phyloP scores from a whole-genome alignment of 2,329 filamentous ascomycete species.

The Juglanconis oblonga region DNA sequence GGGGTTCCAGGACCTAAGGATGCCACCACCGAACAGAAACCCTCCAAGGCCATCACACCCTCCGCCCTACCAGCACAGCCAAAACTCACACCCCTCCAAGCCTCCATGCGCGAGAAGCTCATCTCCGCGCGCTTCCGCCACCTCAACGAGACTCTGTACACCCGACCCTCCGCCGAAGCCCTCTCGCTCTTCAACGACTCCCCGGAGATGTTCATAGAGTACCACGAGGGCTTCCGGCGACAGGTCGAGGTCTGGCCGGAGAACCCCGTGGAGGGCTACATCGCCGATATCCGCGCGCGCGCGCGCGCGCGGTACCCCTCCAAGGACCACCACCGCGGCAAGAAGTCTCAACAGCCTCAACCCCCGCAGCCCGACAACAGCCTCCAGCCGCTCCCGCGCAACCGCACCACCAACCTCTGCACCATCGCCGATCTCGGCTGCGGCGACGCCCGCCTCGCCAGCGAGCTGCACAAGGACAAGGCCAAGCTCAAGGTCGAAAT shows the following conservation, averaged over 20 bases:
- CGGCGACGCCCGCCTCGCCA: slow-evolving; percentile 81
- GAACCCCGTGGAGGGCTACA: slow-evolving; percentile 90
- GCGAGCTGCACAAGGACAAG: slow-evolving; percentile 60
- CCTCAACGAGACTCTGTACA: slow-evolving; percentile 95
- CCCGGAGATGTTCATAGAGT: slow-evolving; percentile 92
- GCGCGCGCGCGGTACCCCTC: slow-evolving; percentile 47
- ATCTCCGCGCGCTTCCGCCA: slow-evolving; percentile 94
- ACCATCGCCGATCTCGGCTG: slow-evolving; percentile 90
- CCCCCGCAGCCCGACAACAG: slow-evolving; percentile 27
- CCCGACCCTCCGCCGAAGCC: slow-evolving; percentile 80
- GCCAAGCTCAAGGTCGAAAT: slow-evolving; percentile 71
- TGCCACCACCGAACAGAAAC: slow-evolving; percentile 20
- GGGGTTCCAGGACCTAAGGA: slow-evolving; percentile 21
- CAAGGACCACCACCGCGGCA: slow-evolving; percentile 18
- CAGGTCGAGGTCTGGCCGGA: slow-evolving; percentile 96
- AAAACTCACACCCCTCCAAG: slow-evolving; percentile 88
- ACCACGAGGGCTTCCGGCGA: slow-evolving; percentile 92
- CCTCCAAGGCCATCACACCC: slow-evolving; percentile 1
- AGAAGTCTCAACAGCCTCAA: slow-evolving; percentile 23
- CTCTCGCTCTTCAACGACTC: slow-evolving; percentile 77
- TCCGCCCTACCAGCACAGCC: slow-evolving; percentile 22
- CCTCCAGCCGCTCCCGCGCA: slow-evolving; percentile 63
- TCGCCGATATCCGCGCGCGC: slow-evolving; percentile 66
- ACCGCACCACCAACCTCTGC: slow-evolving; percentile 58
- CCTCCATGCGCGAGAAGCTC: slow-evolving; percentile 91